These are phyloP conservation scores for Komagataella kurtzmanii DNA, from an alignment of 805 yeast species.

Conservation along the genomic window DNA sequence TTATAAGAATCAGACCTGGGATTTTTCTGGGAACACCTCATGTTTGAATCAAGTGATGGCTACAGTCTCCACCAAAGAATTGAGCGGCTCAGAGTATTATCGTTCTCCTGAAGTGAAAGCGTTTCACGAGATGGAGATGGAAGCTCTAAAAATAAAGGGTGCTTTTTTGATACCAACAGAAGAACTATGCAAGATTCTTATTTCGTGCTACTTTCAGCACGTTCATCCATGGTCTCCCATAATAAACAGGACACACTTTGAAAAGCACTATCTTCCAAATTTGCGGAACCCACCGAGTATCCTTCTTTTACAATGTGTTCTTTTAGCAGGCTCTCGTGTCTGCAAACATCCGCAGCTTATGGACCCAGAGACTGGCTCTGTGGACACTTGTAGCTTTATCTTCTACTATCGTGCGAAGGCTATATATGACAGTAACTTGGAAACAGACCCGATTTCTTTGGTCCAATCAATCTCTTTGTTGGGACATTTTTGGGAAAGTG, in stretches of 20 bases:
- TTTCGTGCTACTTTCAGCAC: constrained; percentile 46
- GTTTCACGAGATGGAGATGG: constrained; percentile 33
- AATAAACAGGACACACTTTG: constrained; percentile 46
- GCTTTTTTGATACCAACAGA: constrained; percentile 58
- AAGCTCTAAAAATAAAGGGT: constrained; percentile 49
- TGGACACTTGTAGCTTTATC: constrained; percentile 39
- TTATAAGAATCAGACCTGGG: background rate
- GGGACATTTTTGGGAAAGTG: constrained; percentile 64
- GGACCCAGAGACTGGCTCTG: constrained; percentile 22
- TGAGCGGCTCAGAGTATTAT: background rate
- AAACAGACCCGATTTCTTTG: constrained; percentile 46
- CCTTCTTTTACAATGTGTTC: constrained; percentile 48
- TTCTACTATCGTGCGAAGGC: constrained; percentile 66
- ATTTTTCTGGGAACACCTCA: background rate
- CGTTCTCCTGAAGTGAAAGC: constrained; percentile 5
- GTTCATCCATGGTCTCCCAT: constrained; percentile 63
- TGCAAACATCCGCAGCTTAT: constrained; percentile 36
- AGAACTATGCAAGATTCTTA: constrained; percentile 43
- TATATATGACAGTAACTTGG: constrained; percentile 55
- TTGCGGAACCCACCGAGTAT: constrained; percentile 47
- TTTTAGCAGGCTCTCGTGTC: constrained; percentile 55
- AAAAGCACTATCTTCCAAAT: constrained; percentile 36
- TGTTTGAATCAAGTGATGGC: background rate
- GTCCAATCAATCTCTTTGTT: constrained; percentile 51
- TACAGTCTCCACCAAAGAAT: background rate